These are phyloP conservation scores for Tubosaeta sp. DNA, from an alignment of 768 basidiomycete species.

Conservation along the genomic window DNA sequence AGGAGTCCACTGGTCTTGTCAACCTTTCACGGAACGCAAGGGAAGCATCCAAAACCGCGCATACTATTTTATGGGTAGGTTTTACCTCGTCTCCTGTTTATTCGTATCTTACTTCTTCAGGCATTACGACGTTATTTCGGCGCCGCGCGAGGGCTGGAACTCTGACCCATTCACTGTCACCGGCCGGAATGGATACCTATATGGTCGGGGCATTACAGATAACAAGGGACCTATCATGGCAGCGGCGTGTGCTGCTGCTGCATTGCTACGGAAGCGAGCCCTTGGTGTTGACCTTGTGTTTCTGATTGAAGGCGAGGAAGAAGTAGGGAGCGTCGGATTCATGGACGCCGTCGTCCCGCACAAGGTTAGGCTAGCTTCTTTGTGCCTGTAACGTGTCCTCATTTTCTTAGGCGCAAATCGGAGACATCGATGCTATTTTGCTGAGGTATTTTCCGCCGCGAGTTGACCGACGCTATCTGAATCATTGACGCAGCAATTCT, in stretches of 20 bases:
- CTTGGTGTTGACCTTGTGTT: slow-evolving; percentile 87
- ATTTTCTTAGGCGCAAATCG: slow-evolving; percentile 63
- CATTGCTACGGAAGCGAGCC: slow-evolving; percentile 64
- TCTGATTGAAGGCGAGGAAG: slow-evolving; percentile 94
- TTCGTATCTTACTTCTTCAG: slow-evolving; percentile 33
- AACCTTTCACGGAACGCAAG: slow-evolving; percentile 72
- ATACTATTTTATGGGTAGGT: slow-evolving; percentile 87
- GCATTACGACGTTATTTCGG: slow-evolving; percentile 96
- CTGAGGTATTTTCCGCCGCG: slow-evolving; percentile 53
- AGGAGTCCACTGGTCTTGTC: slow-evolving; percentile 88
- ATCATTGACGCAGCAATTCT: slow-evolving; percentile 62
- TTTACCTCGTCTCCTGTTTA: neutral
- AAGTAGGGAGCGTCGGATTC: slow-evolving; percentile 89
- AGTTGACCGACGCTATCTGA: neutral
- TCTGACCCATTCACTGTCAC: slow-evolving; percentile 80
- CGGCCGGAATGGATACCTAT: slow-evolving; percentile 84
- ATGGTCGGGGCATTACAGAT: slow-evolving; percentile 89
- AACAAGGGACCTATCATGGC: slow-evolving; percentile 96
- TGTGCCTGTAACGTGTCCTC: neutral
- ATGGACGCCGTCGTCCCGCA: slow-evolving; percentile 66
- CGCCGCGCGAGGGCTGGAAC: slow-evolving; percentile 69
- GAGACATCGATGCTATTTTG: slow-evolving; percentile 83
- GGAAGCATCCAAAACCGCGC: slow-evolving; percentile 56
- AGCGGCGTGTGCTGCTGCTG: slow-evolving; percentile 83
- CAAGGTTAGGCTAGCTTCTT: slow-evolving; percentile 47